A percentile compares a stretch with the other conserved stretches of the same genome.
Conservation (phyloP, 257 asterid species). For the Coffea eugenioides region DNA sequence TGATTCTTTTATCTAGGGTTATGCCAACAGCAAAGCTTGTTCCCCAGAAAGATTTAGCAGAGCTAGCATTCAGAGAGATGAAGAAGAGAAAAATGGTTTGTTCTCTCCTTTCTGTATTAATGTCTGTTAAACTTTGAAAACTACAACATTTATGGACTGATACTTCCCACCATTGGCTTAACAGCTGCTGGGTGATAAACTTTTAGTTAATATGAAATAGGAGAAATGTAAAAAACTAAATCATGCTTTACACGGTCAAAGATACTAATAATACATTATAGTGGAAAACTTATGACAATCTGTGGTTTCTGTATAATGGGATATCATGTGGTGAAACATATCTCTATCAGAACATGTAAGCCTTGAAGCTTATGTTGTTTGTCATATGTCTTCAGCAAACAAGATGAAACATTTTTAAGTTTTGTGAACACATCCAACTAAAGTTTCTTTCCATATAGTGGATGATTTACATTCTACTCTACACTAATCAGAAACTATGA, state of each 20-base stretch:
- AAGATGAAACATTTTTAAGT: neutral
- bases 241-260: neutral
- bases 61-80: conserved; percentile 73
- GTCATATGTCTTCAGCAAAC: too few relatives aligned
- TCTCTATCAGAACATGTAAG: neutral
- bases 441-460: neutral
- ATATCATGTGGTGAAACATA: neutral
- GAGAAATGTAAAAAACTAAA: neutral
- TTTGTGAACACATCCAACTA: too few relatives aligned
- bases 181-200: neutral
- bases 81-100: conserved; percentile 66
- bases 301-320: neutral
- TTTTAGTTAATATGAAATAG: too few relatives aligned
- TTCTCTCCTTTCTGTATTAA: conserved; percentile 1
- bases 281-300: neutral
- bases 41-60: conserved; percentile 85
- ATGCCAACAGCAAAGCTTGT: conserved; percentile 92
- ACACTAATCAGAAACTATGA: too few relatives aligned
- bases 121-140: neutral
- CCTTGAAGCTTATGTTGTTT: neutral
- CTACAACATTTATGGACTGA: neutral
- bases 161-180: neutral
- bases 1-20: conserved; percentile 59
- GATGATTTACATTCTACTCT: neutral
- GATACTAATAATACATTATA: neutral